Base-by-base conservation (phyloP, 1,284 basidiomycete species). In the Inonotus hispidus region DNA sequence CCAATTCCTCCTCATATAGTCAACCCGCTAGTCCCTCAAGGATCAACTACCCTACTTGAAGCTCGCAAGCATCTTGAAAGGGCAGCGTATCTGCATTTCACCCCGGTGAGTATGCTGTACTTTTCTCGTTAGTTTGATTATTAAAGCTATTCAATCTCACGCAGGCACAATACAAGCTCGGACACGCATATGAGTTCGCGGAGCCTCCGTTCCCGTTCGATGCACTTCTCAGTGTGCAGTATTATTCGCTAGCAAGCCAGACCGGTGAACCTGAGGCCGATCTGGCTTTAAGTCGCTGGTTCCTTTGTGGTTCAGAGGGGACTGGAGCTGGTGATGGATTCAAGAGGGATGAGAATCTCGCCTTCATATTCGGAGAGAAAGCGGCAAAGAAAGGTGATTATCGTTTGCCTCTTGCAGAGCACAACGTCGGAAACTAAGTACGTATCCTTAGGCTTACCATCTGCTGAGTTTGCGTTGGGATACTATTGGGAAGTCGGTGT, bases 201-300 rank as follows among this genome's bases (percentile, higher is more conserved):
- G 58, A 59, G 25, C 50, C 92, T 1, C 90, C 90, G 0, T 94
- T 91, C 77, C 81, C 87, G 0, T 98, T 94, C 72, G 94, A 98
- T 69, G 88, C 95, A 0, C 77, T 97, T 16, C 78, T 97, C 45
- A 91, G 87, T 60, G 94, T 98, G 25, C 92, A 96, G 72, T 98
- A 95, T 73, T 98, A 98, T 73, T 87, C 84, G 16, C 77, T 89
- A 7, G 95, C 95, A 0, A 90, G 85, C 61, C 87, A 95, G 73
- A 84, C 88, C 66, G 91, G 91, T 37, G 92, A 97, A 73, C 79
- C 83, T 46, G 94, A 98, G 71, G 95, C 95, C 0, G 94, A 98
- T 72, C 95, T 98, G 93, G 94, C 93, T 6, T 79, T 97, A 53
- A 87, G 84, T 74, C 97, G 95, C 73, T 97, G 94, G 95, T 97